Evolutionary conservation across 495 filamentous ascomycete species (phyloP), one percentile per base, ranked within the genome.

Genomic region (Terfezia claveryi): DNA sequence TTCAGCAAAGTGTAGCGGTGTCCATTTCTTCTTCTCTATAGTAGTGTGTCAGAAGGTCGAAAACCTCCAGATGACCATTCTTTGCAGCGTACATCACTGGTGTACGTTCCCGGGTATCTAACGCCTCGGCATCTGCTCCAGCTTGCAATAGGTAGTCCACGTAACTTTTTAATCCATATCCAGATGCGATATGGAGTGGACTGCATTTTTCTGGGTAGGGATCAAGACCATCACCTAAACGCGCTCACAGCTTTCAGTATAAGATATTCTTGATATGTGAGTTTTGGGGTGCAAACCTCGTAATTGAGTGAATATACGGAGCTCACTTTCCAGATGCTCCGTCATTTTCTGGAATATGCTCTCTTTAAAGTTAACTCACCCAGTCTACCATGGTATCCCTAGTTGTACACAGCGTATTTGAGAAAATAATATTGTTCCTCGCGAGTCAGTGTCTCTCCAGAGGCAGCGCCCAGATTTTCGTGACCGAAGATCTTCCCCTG

Each of bases 1-100:
- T 11, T 38, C 55, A 5, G 55, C 55, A 6, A 57, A n/a, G 23
- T 54, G 51, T 8, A 57, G 38, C 23, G 55, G 17, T 23, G 51
- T 54, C 38, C 50, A 50, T 23, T 54, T 2, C 5, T 44, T 27
- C 41, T 8, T 10, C 2, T 57, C 53, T 20, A 27, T 54, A 8
- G 36, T 32, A 27, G 2, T 16, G 23, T 12, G 49, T 36, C 20
- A 57, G 53, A 8, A 57, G 37, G 4, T 23, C 49, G 14, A 32
- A 41, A 12, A 53, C 10, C 36, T 57, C 55, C 14, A 37, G 20
- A 14, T 54, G 11, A 8, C 55, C 55, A 37, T 53, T 41, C 49
- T 53, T 57, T 8, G 55, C 55, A 9, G 55, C 55, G 49, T 53
- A 53, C 14, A 53, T 50, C 20, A 57, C 37, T 4, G 55, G 37